These are phyloP conservation scores for Talaromyces sp. DNA, from an alignment of 2,329 filamentous ascomycete species.

Conservation along the genomic window DNA sequence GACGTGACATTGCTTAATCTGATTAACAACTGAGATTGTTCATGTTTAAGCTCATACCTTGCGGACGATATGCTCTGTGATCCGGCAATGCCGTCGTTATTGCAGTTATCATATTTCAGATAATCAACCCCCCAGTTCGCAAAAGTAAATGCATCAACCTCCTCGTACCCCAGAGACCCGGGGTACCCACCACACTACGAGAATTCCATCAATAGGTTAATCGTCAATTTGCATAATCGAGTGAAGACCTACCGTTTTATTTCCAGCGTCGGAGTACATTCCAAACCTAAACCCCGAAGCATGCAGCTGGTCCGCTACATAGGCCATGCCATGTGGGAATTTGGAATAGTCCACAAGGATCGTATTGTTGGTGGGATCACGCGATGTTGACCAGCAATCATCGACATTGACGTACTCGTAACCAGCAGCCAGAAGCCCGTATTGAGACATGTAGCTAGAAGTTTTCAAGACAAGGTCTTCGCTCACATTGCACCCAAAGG, in stretches of 20 bases:
- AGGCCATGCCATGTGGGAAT: slow-evolving; percentile 43
- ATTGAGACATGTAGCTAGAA: slow-evolving; percentile 40
- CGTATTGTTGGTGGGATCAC: slow-evolving; percentile 25
- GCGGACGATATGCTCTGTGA: neutral
- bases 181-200: slow-evolving; percentile 39
- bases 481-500: slow-evolving; percentile 46
- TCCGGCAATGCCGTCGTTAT: slow-evolving; percentile 15
- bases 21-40: neutral
- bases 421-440: slow-evolving; percentile 36
- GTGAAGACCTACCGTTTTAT: slow-evolving; percentile 21
- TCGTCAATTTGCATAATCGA: too few relatives aligned
- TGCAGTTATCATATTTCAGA: slow-evolving; percentile 48
- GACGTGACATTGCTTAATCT: neutral
- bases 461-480: slow-evolving; percentile 46
- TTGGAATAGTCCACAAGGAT: slow-evolving; percentile 21
- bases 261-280: slow-evolving; percentile 45
- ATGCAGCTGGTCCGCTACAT: slow-evolving; percentile 37
- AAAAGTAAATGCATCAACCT: slow-evolving; percentile 37
- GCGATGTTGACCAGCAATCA: slow-evolving; percentile 44
- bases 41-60: neutral
- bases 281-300: slow-evolving; percentile 39
- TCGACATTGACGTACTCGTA: slow-evolving; percentile 42
- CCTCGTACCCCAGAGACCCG: slow-evolving; percentile 38
- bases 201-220: too few relatives aligned
- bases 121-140: slow-evolving; percentile 39